A percentile compares a stretch with the other conserved stretches of the same genome.
Evolutionary conservation across 257 asterid species (phyloP).

Genomic region (Salvia rosmarinus): DNA sequence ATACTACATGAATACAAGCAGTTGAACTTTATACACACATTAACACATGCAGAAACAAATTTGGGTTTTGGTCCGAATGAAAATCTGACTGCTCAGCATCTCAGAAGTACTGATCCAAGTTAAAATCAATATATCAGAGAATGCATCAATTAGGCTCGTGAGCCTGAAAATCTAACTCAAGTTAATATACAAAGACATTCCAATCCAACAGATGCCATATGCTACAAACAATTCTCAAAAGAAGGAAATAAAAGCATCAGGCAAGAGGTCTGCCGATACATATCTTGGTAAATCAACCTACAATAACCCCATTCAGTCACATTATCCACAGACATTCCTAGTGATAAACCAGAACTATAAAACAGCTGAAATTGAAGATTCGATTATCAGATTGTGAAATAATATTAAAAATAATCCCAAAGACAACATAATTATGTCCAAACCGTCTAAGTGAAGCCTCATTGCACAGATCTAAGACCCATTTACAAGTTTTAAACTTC

Average conservation of each 20-base stretch:
- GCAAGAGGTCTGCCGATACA: background rate
- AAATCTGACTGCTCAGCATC: background rate
- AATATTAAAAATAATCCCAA: too few species aligned
- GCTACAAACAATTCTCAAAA: background rate
- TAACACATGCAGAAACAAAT: background rate
- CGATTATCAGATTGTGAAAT: background rate
- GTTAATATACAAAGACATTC: background rate
- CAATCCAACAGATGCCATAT: background rate
- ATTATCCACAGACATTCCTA: background rate
- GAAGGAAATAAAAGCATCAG: background rate
- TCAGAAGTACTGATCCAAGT: background rate
- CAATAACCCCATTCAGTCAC: background rate
- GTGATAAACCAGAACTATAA: background rate
- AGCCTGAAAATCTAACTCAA: background rate
- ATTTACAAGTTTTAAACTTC: background rate
- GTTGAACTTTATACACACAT: background rate
- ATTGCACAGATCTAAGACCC: slow-evolving; percentile 23
- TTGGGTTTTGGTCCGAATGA: background rate
- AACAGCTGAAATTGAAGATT: slow-evolving; percentile 15
- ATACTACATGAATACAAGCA: background rate
- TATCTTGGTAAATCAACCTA: background rate
- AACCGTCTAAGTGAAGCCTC: background rate
- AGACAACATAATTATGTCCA: slow-evolving; percentile 14
- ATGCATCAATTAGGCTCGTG: too few species aligned
- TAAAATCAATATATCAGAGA: background rate